phyloP scores from a whole-genome alignment of 306 rosid species.

The Quercus berberidifolia region DNA sequence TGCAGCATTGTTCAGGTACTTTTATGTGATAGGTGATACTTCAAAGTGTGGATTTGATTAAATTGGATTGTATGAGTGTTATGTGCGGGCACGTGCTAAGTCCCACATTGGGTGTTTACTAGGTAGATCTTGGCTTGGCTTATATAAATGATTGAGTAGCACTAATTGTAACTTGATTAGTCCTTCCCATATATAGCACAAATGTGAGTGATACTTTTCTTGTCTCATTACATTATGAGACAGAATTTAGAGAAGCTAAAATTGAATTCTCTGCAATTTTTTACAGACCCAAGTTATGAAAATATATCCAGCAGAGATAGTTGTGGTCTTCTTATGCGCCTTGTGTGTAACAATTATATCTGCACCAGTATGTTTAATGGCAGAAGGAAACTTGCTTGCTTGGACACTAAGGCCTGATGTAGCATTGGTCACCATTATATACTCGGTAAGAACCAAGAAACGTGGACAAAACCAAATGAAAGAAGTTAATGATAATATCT shows the following conservation, averaged over 20 bases:
- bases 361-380: constrained; percentile 42
- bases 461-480: background rate
- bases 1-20: constrained; percentile 50
- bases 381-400: constrained; percentile 35
- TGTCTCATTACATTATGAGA: no score
- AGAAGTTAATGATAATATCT: background rate
- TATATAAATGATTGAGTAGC: no score
- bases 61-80: no score
- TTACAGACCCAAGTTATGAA: constrained; percentile 34
- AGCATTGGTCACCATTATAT: constrained; percentile 33
- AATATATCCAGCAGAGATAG: constrained; percentile 43
- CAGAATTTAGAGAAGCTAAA: background rate
- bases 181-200: no score
- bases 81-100: no score
- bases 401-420: constrained; percentile 48
- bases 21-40: background rate
- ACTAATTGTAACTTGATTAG: no score
- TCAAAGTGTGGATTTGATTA: background rate
- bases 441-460: constrained; percentile 42
- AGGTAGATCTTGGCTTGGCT: no score
- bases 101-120: no score
- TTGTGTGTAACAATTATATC: constrained; percentile 40
- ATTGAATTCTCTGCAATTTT: background rate
- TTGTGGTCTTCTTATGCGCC: constrained; percentile 44
- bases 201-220: no score